phyloP scores from a whole-genome alignment of 139 green algal species.

The Tetradesmus lagerheimii region DNA sequence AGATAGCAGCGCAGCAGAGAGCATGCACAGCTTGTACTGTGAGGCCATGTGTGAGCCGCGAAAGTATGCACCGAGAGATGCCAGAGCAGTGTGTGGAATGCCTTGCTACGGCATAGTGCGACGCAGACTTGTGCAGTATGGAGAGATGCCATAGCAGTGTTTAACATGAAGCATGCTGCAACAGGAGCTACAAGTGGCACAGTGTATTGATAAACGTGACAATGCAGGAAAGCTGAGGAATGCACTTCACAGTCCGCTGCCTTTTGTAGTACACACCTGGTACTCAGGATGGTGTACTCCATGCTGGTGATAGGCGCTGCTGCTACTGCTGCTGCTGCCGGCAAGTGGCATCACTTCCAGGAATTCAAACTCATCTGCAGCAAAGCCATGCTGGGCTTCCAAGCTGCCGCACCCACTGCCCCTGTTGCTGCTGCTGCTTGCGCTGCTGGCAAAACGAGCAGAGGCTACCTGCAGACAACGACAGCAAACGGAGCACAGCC shows the following conservation, averaged over 20 bases:
- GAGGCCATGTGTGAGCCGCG: too few species aligned
- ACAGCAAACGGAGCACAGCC: neutral
- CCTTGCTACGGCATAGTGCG: too few species aligned
- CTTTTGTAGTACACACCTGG: neutral
- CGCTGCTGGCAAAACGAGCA: neutral
- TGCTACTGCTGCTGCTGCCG: neutral
- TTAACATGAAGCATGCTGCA: too few species aligned
- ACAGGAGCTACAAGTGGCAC: too few species aligned
- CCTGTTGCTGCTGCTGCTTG: neutral
- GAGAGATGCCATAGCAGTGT: too few species aligned
- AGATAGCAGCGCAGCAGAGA: neutral
- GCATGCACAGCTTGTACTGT: too few species aligned
- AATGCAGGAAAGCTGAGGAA: too few species aligned
- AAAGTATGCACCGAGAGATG: too few species aligned
- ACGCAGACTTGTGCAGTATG: too few species aligned
- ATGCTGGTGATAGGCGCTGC: neutral
- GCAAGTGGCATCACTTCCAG: neutral
- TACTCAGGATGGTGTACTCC: neutral
- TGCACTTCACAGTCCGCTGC: too few species aligned
- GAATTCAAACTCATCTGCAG: conserved; percentile 18
- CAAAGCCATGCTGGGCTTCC: neutral
- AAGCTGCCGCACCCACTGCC: neutral
- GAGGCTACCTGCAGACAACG: neutral
- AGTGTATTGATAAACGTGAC: too few species aligned
- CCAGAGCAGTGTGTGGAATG: too few species aligned